Percentiles rank a stretch among this genome's conserved stretches.
Conservation (phyloP, 2,329 filamentous ascomycete species). For the Aspergillus fischeri region DNA sequence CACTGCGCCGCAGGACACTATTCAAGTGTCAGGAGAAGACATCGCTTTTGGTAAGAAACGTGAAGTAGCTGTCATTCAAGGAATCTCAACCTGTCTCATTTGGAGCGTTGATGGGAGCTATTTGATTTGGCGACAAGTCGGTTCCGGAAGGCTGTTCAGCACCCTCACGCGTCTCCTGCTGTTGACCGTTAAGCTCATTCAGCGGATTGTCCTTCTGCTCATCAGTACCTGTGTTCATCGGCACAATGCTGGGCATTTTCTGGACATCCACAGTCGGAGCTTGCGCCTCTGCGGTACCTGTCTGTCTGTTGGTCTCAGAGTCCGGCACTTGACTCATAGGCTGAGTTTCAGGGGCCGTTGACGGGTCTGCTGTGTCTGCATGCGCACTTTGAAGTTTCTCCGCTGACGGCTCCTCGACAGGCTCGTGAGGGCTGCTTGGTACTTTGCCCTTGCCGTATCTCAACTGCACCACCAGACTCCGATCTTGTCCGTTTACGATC, state of each 20-base stretch:
- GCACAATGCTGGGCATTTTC: background rate
- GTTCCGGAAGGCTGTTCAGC: background rate
- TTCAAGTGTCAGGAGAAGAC: background rate
- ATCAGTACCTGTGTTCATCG: background rate
- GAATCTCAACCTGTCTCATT: background rate
- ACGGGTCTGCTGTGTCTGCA: conserved; percentile 8
- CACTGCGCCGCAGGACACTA: background rate
- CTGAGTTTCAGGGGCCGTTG: conserved; percentile 1
- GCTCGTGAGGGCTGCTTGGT: conserved; percentile 12
- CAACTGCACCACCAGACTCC: conserved; percentile 72
- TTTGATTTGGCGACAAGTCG: background rate
- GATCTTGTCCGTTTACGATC: conserved; percentile 51
- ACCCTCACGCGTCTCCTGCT: background rate
- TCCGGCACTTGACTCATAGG: conserved; percentile 1
- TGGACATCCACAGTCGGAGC: conserved; percentile 1
- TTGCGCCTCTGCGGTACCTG: background rate
- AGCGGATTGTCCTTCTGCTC: background rate
- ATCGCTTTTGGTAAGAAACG: background rate
- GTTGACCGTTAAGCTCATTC: background rate
- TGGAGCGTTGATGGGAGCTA: background rate
- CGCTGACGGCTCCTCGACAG: conserved; percentile 14
- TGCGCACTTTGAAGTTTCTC: conserved; percentile 8
- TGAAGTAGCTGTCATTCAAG: background rate
- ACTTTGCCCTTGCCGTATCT: conserved; percentile 36
- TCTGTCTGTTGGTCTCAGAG: conserved; percentile 2